Base-by-base conservation (phyloP, 2,329 filamentous ascomycete genomes). In the Calonectria multiphialidica region DNA sequence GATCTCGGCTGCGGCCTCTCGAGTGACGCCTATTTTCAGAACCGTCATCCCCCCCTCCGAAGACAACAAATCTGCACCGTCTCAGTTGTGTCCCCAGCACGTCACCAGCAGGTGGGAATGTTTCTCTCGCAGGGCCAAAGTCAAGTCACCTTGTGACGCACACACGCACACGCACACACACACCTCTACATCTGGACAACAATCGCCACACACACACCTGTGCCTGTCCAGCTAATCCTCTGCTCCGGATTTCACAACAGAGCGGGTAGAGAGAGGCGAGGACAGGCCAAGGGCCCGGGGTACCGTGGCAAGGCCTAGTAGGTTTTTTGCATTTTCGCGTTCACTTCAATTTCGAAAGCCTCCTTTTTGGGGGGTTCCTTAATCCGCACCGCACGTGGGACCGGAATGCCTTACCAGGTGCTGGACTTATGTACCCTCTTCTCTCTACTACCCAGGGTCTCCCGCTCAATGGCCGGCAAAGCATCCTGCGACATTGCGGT, bases 61-160 rank as follows among this genome's bases (percentile, higher is more conserved):
- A 68, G 50, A 75, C 68, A 63, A 75, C 68, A 63, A 76, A 71
- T 67, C 28, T 63, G 18, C 30, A 65, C 53, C 42, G 53, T 61
- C 28, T 63, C 57, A 68, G 49, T 33, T 66, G 25, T 45, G 37
- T 62, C 25, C 49, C 44, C 21, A 33, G 35, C 53, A 59, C 55
- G 49, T 44, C 18, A 25, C 67, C 68, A 61, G 30, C 62, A 7
- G 23, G 42, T 50, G 68, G 53, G 62, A 70, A 70, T 70, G 68
- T 40, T 50, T 62, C 57, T 25, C 45, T 45, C 25, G n/a, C 44
- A 44, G 13, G 42, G 45, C 55, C 57, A 44, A 16, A 53, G 45
- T 44, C 57, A 50, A 65, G 44, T 47, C 44, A 30, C 44, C 44
- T 23, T 47, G 44, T 47, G n/a, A 47, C 42, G 13, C 44, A 42